Conservation (phyloP, 2,329 filamentous ascomycete species). For the Biscogniauxia sp. region DNA sequence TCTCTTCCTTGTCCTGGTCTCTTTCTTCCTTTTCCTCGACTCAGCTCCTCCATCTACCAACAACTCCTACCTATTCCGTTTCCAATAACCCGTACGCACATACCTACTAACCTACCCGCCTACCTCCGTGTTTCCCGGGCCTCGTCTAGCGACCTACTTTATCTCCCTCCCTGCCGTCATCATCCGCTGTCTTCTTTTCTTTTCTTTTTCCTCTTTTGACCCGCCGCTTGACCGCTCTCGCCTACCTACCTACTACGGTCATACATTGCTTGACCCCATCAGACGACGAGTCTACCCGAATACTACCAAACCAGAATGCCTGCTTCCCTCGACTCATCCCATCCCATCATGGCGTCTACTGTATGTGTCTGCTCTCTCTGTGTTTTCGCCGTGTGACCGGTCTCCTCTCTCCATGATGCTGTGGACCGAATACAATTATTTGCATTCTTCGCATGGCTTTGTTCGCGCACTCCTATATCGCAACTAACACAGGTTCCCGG, state of each 20-base stretch:
- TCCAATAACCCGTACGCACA: background rate
- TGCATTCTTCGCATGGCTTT: constrained; percentile 8
- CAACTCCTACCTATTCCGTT: background rate
- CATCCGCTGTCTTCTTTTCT: background rate
- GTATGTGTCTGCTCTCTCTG: constrained; percentile 42
- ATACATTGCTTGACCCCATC: too few relatives aligned
- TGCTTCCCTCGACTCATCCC: constrained; percentile 57
- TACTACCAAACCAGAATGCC: constrained; percentile 42
- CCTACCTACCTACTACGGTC: background rate
- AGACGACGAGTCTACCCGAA: too few relatives aligned
- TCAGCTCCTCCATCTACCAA: background rate
- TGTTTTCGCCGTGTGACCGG: background rate
- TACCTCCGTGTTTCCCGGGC: background rate
- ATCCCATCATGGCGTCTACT: constrained; percentile 62
- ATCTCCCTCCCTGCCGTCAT: background rate
- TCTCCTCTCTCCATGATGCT: too few relatives aligned
- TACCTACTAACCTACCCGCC: background rate
- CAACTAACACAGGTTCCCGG: background rate
- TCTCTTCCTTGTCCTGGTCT: background rate
- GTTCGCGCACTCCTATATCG: constrained; percentile 11
- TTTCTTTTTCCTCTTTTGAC: constrained; percentile 2
- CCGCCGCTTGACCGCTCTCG: constrained; percentile 1
- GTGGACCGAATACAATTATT: constrained; percentile 3
- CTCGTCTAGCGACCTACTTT: background rate
- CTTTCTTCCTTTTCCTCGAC: background rate